Evolutionary conservation across 257 asterid genomes (phyloP), one percentile per base, ranked within the genome.

Genomic region (Scutellaria barbata): DNA sequence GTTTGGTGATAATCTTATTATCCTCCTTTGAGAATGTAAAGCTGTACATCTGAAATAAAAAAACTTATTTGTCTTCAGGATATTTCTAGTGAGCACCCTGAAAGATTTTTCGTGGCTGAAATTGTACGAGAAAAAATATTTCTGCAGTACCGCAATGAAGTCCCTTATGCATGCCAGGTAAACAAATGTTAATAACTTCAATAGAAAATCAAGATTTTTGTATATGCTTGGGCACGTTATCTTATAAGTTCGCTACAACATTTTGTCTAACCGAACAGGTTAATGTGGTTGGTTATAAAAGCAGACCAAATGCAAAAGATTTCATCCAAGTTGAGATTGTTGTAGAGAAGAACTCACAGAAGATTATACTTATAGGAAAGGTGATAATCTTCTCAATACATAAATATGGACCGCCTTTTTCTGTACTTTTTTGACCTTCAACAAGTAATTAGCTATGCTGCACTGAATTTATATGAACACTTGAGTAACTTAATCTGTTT

Each of bases 151-250:
- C 86, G 93, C 35, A 84, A 89, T 61, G 99, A 91, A 84, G 92
- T 94, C 77, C 99, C 99, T 65, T 94, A 94, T 74, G 96, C 99
- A n/a, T 91, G 96, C 79, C 99, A 94, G 97, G 98, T 92, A 76
- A 70, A 66, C 22, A 16, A 45, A 22, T 46, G 6, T 62, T 25
- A 12, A 66, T 50, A 58, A 72, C 57, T 54, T 42, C 46, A 51
- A 61, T 57, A 47, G 40, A 48, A 45, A 25, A 73, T 65, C 63
- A 64, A 74, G 46, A 59, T 63, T 14, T 70, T 35, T 51, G 30
- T 37, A 50, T 33, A 60, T 68, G 54, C 60, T 20, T 10, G 47
- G 54, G 54, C 10, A 10, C 25, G 8, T 8, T 46, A 53, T 58
- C 35, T 20, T 47, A 57, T 58, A 8, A 78, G 47, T 33, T 63